A percentile compares a stretch with the other conserved stretches of the same genome.
phyloP scores from a whole-genome alignment of 805 yeast species.

The Debaryomyces maramus region DNA sequence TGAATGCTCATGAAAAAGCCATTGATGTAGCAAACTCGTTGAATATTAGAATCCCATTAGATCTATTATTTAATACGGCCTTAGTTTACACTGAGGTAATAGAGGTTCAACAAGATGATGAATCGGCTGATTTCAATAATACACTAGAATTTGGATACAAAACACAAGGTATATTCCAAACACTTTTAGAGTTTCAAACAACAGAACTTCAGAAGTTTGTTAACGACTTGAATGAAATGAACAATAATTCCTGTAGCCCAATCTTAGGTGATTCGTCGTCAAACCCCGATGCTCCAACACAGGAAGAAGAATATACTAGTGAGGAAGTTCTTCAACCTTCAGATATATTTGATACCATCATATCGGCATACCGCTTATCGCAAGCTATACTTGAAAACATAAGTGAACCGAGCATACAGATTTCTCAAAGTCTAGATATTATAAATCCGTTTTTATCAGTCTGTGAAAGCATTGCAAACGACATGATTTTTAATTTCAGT shows the following conservation, averaged over 20 bases:
- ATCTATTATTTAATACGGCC: conserved; percentile 47
- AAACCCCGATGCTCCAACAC: neutral
- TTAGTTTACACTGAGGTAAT: conserved; percentile 48
- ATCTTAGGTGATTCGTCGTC: neutral
- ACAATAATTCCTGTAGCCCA: neutral
- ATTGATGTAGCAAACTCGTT: conserved; percentile 17
- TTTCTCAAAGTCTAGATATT: conserved; percentile 10
- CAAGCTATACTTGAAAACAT: conserved; percentile 34
- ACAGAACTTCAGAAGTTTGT: conserved; percentile 27
- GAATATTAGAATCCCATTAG: conserved; percentile 30
- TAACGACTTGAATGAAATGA: conserved; percentile 16
- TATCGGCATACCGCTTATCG: conserved; percentile 27
- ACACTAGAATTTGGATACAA: conserved; percentile 16
- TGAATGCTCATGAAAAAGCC: conserved; percentile 40
- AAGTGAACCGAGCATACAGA: conserved; percentile 7
- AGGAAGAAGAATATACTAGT: conserved; percentile 17
- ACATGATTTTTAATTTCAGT: conserved; percentile 18
- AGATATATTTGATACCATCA: conserved; percentile 35
- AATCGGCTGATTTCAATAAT: conserved; percentile 12
- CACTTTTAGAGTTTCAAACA: conserved; percentile 28
- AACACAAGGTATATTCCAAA: conserved; percentile 20
- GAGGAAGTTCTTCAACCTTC: conserved; percentile 33
- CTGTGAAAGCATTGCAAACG: conserved; percentile 20
- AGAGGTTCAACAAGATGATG: conserved; percentile 33
- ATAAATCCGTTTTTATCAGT: conserved; percentile 19